phyloP scores from a whole-genome alignment of 2,329 filamentous ascomycete genomes.

The Verticillium isaacii region DNA sequence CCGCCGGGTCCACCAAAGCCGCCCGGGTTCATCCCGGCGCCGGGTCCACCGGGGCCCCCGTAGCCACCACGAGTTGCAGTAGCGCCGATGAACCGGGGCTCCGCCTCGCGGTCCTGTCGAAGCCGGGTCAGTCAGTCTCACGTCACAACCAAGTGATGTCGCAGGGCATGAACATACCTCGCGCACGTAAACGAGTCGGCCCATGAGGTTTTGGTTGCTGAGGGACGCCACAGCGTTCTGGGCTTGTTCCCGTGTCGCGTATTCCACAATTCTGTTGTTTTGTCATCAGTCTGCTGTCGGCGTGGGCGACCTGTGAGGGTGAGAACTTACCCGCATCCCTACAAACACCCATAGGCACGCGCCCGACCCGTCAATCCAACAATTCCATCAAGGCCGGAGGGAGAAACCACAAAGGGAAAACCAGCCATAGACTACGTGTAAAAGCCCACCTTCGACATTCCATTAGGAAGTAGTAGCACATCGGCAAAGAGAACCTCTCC shows the following conservation, averaged over 20 bases:
- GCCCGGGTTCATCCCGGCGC: slow-evolving; percentile 48
- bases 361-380: slow-evolving; percentile 99
- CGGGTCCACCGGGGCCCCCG: slow-evolving; percentile 44
- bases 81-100: slow-evolving; percentile 88
- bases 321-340: slow-evolving; percentile 96
- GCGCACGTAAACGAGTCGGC: slow-evolving; percentile 95
- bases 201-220: slow-evolving; percentile 99
- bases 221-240: slow-evolving; percentile 95
- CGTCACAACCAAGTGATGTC: background rate
- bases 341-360: slow-evolving; percentile 80
- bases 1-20: slow-evolving; percentile 48
- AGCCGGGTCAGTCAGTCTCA: slow-evolving; percentile 15
- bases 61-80: slow-evolving; percentile 60
- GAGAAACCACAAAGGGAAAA: slow-evolving; percentile 64
- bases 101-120: slow-evolving; percentile 86
- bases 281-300: slow-evolving; percentile 23
- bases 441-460: slow-evolving; percentile 99
- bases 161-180: slow-evolving; percentile 58
- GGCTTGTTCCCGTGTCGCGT: slow-evolving; percentile 98
- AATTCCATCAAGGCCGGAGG: slow-evolving; percentile 70
- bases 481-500: slow-evolving; percentile 99
- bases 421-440: slow-evolving; percentile 84
- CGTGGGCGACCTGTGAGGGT: background rate
- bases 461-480: slow-evolving; percentile 98
- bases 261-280: slow-evolving; percentile 89